phyloP scores from a whole-genome alignment of 2,329 filamentous ascomycete species.

The Dactylellina leptospora region DNA sequence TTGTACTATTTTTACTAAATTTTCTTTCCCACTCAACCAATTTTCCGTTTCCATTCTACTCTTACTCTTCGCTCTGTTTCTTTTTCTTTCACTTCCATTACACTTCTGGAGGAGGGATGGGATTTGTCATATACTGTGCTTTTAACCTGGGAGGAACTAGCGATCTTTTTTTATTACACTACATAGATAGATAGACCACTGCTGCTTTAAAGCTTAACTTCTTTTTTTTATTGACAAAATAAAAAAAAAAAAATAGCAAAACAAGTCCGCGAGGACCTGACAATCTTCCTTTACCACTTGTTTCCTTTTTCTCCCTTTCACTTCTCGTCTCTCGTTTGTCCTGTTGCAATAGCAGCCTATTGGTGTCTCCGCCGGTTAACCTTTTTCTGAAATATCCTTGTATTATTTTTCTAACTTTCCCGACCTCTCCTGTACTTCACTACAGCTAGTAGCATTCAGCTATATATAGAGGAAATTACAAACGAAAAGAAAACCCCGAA shows the following conservation, averaged over 20 bases:
- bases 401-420: neutral
- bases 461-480: conserved; percentile 6
- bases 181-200: conserved; percentile 51
- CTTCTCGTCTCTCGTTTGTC: conserved; percentile 3
- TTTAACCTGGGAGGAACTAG: conserved; percentile 50
- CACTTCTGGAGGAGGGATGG: conserved; percentile 31
- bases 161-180: conserved; percentile 38
- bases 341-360: neutral
- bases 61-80: neutral
- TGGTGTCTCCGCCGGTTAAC: neutral
- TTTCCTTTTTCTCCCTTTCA: conserved; percentile 1
- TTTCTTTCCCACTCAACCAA: neutral
- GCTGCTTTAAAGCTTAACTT: conserved; percentile 21
- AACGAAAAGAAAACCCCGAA: neutral
- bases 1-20: conserved; percentile 40
- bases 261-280: conserved; percentile 37
- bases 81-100: conserved; percentile 21
- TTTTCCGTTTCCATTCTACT: conserved; percentile 5
- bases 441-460: neutral
- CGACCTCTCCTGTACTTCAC: neutral
- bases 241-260: conserved; percentile 30
- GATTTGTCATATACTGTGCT: conserved; percentile 31
- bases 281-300: neutral
- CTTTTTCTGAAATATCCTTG: neutral
- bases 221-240: conserved; percentile 18